These are phyloP conservation scores for Fibroporia radiculosa DNA, from an alignment of 768 basidiomycete species.

Conservation along the genomic window DNA sequence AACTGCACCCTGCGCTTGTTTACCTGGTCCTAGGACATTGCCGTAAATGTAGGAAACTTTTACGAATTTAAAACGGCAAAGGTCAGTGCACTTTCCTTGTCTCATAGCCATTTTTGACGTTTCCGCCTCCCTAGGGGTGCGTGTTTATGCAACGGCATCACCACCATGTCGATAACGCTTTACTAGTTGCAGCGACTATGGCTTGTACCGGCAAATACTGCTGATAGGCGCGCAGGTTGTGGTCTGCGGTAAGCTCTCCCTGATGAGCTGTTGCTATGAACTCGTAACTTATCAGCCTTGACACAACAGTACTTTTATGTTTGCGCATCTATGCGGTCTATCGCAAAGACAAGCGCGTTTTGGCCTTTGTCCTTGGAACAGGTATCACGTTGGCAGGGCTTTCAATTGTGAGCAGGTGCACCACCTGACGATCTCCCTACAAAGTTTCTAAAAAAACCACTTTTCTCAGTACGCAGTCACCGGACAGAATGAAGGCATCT, in stretches of 20 bases:
- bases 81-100: slow-evolving; percentile 8
- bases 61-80: slow-evolving; percentile 6
- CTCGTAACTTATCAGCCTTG: neutral
- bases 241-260: slow-evolving; percentile 33
- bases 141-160: neutral
- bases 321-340: slow-evolving; percentile 47
- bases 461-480: slow-evolving; percentile 36
- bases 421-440: neutral
- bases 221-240: slow-evolving; percentile 37
- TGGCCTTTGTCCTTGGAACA: slow-evolving; percentile 28
- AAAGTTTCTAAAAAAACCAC: neutral
- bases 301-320: slow-evolving; percentile 27
- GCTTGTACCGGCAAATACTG: slow-evolving; percentile 32
- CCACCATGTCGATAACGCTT: neutral
- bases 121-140: neutral
- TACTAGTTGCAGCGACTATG: slow-evolving; percentile 33
- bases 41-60: slow-evolving; percentile 15
- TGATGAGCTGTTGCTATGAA: neutral
- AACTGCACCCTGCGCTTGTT: slow-evolving; percentile 10
- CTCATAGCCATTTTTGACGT: neutral
- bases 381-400: slow-evolving; percentile 25
- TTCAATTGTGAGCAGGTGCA: slow-evolving; percentile 27
- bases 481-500: slow-evolving; percentile 21
- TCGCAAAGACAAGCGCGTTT: slow-evolving; percentile 29
- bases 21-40: slow-evolving; percentile 13